Base-by-base conservation (phyloP, 2,329 filamentous ascomycete genomes). In the Zasmidium cellare region DNA sequence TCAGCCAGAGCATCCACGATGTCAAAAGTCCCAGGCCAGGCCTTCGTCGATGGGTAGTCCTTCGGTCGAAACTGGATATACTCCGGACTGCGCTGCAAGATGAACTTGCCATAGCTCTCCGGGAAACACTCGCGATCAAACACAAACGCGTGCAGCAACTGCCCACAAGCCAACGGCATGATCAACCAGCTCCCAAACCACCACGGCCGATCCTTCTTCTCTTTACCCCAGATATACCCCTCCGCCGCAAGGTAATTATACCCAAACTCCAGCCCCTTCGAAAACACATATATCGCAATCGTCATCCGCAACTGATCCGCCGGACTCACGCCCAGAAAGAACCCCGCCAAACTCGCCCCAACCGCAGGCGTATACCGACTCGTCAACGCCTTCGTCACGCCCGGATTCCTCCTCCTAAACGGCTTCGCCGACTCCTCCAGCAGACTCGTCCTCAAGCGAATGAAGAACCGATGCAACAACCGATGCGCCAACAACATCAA, bases 401-500 rank as follows among this genome's bases (percentile, higher is more conserved):
- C 84, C 0, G 92, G 92, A 69, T 97, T 97, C 54, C 93, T 88
- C 57, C 82, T 80, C 14, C 92, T 84, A 75, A 97, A 97, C 0
- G 90, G 88, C 55, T 84, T 83, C 1, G 92, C 91, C 56, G 90
- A 84, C n/a, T 67, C 60, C n/a, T 90, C 84, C 35, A 96, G 85
- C 3, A 99, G 81, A 63, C 91, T 91, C 1, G 84, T 81, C 49
- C 93, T 87, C 46, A 97, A 79, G 24, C 91, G 85, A 23, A 84
- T 84, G 67, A 97, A 90, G 80, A 97, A 96, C 58, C 93, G 90
- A 76, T 93, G 91, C 23, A 97, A 85, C 1, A 96, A 81, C 25
- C 94, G 87, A 73, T 99, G 94, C 60, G 96, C 85, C 46, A 97
- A 85, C 19, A 97, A 82, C 62, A 97, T 91, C 2, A 90, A 84